These are phyloP conservation scores for Trichoderma endophyticum DNA, from an alignment of 2,329 filamentous ascomycete genomes.

Conservation along the genomic window DNA sequence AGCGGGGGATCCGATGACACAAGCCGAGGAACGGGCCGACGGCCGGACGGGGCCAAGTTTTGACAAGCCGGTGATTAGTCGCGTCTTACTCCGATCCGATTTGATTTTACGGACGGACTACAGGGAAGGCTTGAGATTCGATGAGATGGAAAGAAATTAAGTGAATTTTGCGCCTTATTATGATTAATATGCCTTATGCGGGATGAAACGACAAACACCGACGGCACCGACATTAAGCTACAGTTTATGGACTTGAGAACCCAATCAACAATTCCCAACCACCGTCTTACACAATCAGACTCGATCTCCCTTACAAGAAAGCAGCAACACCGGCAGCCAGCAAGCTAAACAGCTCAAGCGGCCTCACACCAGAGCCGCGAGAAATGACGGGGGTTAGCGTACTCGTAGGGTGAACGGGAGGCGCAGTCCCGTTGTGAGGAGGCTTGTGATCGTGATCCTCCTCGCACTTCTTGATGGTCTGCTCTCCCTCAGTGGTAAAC, in stretches of 20 bases:
- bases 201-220: background rate
- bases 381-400: conserved; percentile 16
- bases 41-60: background rate
- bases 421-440: background rate
- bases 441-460: background rate
- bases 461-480: background rate
- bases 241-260: background rate
- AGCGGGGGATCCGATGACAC: background rate
- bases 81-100: background rate
- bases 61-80: background rate
- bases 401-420: conserved; percentile 3
- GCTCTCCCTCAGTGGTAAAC: background rate
- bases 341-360: conserved; percentile 22
- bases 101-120: background rate
- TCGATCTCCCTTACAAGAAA: conserved; percentile 22
- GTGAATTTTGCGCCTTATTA: background rate
- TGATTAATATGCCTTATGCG: background rate
- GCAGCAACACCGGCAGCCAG: conserved; percentile 27
- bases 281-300: background rate
- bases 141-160: background rate
- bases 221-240: background rate
- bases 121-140: background rate
- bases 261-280: background rate
- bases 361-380: conserved; percentile 24
- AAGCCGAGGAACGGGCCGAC: conserved; percentile 7